Conservation (phyloP, 2,329 filamentous ascomycete genomes). For the Raffaelea ambrosiae region DNA sequence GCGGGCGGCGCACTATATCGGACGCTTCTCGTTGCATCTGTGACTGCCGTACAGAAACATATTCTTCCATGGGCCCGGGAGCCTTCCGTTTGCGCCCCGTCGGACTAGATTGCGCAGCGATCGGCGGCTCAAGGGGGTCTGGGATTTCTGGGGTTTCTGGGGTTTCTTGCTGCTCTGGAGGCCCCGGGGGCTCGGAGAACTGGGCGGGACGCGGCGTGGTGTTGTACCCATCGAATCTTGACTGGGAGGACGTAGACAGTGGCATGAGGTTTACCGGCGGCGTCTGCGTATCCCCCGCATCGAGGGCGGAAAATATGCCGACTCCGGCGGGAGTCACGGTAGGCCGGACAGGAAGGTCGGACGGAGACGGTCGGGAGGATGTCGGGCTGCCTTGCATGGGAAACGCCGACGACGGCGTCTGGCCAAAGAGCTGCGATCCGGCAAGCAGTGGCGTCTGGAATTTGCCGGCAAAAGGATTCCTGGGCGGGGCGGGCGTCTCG, state of each 20-base stretch:
- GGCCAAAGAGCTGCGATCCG: slow-evolving; percentile 44
- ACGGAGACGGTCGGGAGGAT: slow-evolving; percentile 48
- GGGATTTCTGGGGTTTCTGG: not conserved
- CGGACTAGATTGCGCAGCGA: slow-evolving; percentile 7
- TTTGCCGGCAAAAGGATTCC: slow-evolving; percentile 38
- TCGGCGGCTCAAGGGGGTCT: no score
- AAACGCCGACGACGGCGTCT: slow-evolving; percentile 46
- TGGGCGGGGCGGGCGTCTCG: slow-evolving; percentile 40
- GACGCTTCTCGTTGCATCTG: slow-evolving; percentile 28
- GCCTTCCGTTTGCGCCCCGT: not conserved
- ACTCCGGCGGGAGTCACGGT: slow-evolving; percentile 35
- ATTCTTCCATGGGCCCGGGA: slow-evolving; percentile 28
- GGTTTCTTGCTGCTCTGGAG: no score
- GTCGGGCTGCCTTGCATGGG: slow-evolving; percentile 43
- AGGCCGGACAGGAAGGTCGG: slow-evolving; percentile 31
- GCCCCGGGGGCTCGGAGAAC: no score
- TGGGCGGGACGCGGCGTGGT: not conserved
- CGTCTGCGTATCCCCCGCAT: not conserved
- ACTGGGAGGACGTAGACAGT: slow-evolving; percentile 7
- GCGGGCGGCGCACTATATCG: slow-evolving; percentile 7
- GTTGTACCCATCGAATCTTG: not conserved
- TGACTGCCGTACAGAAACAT: slow-evolving; percentile 37
- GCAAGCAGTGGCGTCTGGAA: slow-evolving; percentile 25
- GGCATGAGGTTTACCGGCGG: not conserved
- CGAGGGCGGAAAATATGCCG: not conserved